phyloP scores from a whole-genome alignment of 495 filamentous ascomycete species.

The Mytilinidion resinicola region DNA sequence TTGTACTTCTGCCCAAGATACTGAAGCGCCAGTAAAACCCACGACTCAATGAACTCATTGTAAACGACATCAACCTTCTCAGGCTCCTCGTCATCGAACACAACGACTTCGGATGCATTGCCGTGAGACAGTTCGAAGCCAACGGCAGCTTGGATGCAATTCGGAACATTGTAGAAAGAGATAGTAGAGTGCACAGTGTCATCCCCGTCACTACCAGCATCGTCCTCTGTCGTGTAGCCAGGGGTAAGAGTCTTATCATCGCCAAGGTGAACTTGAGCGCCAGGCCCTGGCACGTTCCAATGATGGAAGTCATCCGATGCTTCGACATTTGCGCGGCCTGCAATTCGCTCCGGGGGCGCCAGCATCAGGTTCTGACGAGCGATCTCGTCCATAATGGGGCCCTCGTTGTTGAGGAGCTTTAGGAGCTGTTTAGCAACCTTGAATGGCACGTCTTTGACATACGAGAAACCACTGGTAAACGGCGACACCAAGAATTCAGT shows the following conservation, averaged over 20 bases:
- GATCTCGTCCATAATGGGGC: constrained; percentile 45
- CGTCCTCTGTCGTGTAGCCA: constrained; percentile 87
- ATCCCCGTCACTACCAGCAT: constrained; percentile 78
- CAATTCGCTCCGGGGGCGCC: constrained; percentile 38
- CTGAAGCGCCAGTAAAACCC: constrained; percentile 64
- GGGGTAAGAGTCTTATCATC: constrained; percentile 46
- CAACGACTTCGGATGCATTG: background rate
- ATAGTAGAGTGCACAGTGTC: constrained; percentile 78
- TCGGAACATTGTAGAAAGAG: constrained; percentile 69
- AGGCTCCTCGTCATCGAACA: constrained; percentile 41
- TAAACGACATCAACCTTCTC: constrained; percentile 80
- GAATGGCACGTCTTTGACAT: constrained; percentile 74
- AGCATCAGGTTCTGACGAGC: constrained; percentile 26
- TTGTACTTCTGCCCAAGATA: constrained; percentile 59
- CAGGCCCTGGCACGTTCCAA: background rate
- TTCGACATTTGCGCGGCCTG: constrained; percentile 7
- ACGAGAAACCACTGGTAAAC: constrained; percentile 74
- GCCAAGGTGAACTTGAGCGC: background rate
- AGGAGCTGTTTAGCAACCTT: constrained; percentile 62
- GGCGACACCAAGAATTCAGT: constrained; percentile 80
- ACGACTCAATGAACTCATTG: constrained; percentile 80
- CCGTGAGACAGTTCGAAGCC: constrained; percentile 39
- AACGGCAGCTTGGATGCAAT: constrained; percentile 66
- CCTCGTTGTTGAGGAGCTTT: constrained; percentile 65
- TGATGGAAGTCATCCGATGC: constrained; percentile 8